Conservation (phyloP, 305 asterid species). For the Fraxinus greggii region DNA sequence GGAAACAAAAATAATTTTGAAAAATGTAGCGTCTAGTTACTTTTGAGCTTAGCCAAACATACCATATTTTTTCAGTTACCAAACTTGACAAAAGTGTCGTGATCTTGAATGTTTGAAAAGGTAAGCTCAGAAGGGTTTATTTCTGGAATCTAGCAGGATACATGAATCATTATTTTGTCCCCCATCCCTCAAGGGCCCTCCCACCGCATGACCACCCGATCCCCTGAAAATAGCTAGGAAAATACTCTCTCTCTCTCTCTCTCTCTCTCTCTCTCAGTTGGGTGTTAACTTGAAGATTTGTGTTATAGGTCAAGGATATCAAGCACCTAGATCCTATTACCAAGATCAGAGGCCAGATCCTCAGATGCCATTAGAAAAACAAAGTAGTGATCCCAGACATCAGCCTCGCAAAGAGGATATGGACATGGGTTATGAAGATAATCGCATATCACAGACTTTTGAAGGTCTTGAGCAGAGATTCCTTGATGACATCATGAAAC, state of each 20-base stretch:
- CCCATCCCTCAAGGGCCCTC: not conserved
- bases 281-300: slow-evolving; percentile 11
- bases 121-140: not conserved
- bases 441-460: slow-evolving; percentile 45
- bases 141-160: not conserved
- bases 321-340: slow-evolving; percentile 71
- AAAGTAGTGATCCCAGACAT: slow-evolving; percentile 66
- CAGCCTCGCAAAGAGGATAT: slow-evolving; percentile 75
- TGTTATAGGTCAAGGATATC: slow-evolving; percentile 67
- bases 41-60: not conserved
- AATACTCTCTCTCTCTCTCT: not conserved
- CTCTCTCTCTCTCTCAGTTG: not conserved
- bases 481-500: slow-evolving; percentile 76
- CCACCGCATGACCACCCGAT: not conserved
- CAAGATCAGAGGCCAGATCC: slow-evolving; percentile 76
- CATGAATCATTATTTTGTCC: not conserved
- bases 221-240: not conserved
- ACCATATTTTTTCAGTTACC: not conserved
- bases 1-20: not conserved
- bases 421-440: slow-evolving; percentile 77
- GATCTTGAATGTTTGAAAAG: not conserved
- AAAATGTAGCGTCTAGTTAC: not conserved
- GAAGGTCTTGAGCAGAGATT: slow-evolving; percentile 87
- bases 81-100: not conserved
- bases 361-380: slow-evolving; percentile 60